These are phyloP conservation scores for Globisporangium parvum DNA, from an alignment of 352 stramenopile species.

Conservation along the genomic window DNA sequence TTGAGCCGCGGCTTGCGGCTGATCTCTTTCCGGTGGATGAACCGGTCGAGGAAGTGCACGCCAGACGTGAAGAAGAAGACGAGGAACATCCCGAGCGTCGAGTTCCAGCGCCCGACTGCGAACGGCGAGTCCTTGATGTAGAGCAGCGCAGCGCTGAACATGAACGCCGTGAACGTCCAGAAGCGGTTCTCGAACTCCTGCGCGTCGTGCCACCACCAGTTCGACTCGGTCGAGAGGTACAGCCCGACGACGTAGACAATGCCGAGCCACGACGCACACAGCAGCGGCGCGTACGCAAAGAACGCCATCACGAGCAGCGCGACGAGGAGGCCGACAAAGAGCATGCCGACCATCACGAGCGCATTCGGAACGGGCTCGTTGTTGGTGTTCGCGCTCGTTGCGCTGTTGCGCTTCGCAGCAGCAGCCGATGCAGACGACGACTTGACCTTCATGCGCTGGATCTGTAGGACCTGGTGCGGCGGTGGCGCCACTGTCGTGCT, in stretches of 20 bases:
- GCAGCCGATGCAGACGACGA: conserved; percentile 8
- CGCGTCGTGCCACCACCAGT: conserved; percentile 83
- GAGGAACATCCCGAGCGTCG: conserved; percentile 63
- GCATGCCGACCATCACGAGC: conserved; percentile 63
- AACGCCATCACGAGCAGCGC: conserved; percentile 73
- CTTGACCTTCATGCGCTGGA: conserved; percentile 34
- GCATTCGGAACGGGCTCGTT: conserved; percentile 48
- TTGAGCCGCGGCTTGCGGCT: conserved; percentile 54
- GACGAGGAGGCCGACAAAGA: conserved; percentile 58
- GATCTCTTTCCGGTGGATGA: conserved; percentile 71
- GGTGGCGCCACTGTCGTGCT: conserved; percentile 5
- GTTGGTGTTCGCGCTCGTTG: conserved; percentile 7
- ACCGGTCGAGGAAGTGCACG: conserved; percentile 79
- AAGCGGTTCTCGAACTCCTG: conserved; percentile 97
- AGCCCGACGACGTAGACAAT: conserved; percentile 80
- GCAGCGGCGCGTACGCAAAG: conserved; percentile 71
- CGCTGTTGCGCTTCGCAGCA: not conserved
- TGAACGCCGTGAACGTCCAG: conserved; percentile 92
- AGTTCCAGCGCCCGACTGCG: conserved; percentile 66
- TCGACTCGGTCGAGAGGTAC: conserved; percentile 77
- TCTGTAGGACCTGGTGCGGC: conserved; percentile 39
- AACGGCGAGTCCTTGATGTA: conserved; percentile 94
- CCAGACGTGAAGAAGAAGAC: conserved; percentile 75
- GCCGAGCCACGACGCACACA: conserved; percentile 74
- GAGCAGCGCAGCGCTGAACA: conserved; percentile 91